These are phyloP conservation scores for Nectriaceae sp. DNA, from an alignment of 2,329 filamentous ascomycete species.

Conservation along the genomic window DNA sequence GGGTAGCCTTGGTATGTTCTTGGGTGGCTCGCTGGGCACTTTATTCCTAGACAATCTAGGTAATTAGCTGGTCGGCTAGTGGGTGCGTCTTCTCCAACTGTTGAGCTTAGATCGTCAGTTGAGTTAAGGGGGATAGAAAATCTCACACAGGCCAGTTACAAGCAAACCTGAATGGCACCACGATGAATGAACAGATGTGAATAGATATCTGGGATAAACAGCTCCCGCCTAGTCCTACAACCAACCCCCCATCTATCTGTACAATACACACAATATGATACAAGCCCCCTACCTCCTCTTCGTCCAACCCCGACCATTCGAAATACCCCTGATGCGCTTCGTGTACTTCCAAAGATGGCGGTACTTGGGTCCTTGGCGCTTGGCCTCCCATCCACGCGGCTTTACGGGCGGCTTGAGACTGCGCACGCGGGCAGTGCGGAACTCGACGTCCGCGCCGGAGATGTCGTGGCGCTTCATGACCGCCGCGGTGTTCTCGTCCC, in stretches of 20 bases:
- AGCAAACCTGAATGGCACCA: no score
- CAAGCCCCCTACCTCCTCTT: slow-evolving; percentile 38
- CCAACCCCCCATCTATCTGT: slow-evolving; percentile 1
- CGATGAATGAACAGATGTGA: no score
- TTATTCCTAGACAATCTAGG: no score
- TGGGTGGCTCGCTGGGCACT: no score
- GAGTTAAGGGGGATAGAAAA: no score
- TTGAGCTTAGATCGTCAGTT: no score
- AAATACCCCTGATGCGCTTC: slow-evolving; percentile 54
- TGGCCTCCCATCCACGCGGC: slow-evolving; percentile 66
- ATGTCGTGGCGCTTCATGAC: slow-evolving; percentile 83
- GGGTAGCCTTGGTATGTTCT: no score
- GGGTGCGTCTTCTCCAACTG: no score
- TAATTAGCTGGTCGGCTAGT: no score
- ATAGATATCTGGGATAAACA: slow-evolving; percentile 2
- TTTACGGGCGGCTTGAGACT: slow-evolving; percentile 63
- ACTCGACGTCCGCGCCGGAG: slow-evolving; percentile 78
- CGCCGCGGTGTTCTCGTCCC: slow-evolving; percentile 84
- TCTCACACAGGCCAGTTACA: no score
- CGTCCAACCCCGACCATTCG: slow-evolving; percentile 44
- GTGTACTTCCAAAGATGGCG: slow-evolving; percentile 66
- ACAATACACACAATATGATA: not conserved
- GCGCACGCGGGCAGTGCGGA: slow-evolving; percentile 77
- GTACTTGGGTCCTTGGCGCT: slow-evolving; percentile 66
- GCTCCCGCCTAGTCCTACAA: not conserved